Evolutionary conservation across 1,284 basidiomycete species (phyloP), one percentile per base, ranked within the genome.

Genomic region (Fomitiporia mediterranea): DNA sequence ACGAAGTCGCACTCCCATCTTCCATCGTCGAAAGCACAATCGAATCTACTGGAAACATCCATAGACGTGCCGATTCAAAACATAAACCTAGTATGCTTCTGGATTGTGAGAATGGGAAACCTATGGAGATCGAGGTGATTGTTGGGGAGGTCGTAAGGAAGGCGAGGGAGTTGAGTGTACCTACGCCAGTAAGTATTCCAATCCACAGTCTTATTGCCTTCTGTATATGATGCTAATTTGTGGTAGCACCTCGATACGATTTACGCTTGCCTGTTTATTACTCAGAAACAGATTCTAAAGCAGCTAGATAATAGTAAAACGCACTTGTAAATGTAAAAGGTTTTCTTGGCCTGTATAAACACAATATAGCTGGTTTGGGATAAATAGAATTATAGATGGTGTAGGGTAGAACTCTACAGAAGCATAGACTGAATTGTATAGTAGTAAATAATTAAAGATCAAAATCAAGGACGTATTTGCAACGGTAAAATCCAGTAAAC

Each of bases 121-220:
- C 85, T 7, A 78, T 86, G 57, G 84, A 87, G 67, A 77, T 86
- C 0, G 83, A 86, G 63, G 82, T 75, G 13, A 82, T 86, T 56
- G 63, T 85, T 9, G 84, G 84, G 0, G 79, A 82, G 49, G 77
- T 84, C 0, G 75, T 85, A 9, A 69, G 77, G 38, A 70, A 80
- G 67, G 84, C 79, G 0, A 71, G 68, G 58, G 70, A 72, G 43
- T 67, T 68, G 37, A 69, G 69, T 2, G 74, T 86, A 2, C 65
- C 72, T 4, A 67, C 82, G 37, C 83, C 82, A 32, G 83, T 84
- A 60, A 70, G 80, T 53, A 8, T 21, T 28, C 11, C 3, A 27
- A 46, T 13, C 52, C 25, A 21, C 34, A 21, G 8, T 40, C 21
- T 28, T 56, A 39, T 30, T 37, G 30, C 34, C 37, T 27, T 40